Percentiles rank a stretch among this genome's conserved stretches.
These are phyloP conservation scores for Skeletonema grethae DNA, from an alignment of 108 stramenopile genomes.

Conservation along the genomic window DNA sequence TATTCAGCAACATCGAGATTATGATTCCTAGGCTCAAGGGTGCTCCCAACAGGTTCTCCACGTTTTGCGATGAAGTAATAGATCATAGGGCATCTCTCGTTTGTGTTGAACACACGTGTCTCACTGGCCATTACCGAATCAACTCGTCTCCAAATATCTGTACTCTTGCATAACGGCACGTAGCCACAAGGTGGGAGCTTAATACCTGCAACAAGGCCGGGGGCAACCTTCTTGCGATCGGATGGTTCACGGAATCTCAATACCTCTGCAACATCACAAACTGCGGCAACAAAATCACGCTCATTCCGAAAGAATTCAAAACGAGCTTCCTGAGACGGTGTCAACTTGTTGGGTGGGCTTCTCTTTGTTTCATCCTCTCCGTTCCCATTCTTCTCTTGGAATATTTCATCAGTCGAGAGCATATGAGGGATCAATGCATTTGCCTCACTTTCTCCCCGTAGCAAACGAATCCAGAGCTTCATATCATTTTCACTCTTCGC, in stretches of 20 bases:
- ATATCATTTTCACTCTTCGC: conserved; percentile 68
- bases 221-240: conserved; percentile 81
- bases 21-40: conserved; percentile 54
- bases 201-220: conserved; percentile 64
- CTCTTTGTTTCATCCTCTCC: conserved; percentile 45
- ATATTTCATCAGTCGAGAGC: conserved; percentile 52
- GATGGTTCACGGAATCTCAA: conserved; percentile 90
- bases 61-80: conserved; percentile 90
- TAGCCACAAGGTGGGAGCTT: conserved; percentile 87
- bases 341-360: conserved; percentile 53
- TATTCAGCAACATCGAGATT: conserved; percentile 95
- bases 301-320: conserved; percentile 93
- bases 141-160: conserved; percentile 89
- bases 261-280: conserved; percentile 95
- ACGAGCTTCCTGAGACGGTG: conserved; percentile 73
- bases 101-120: conserved; percentile 94
- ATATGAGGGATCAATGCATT: conserved; percentile 70
- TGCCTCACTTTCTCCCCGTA: conserved; percentile 72
- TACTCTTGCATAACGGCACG: conserved; percentile 90
- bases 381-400: conserved; percentile 46
- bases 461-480: conserved; percentile 67
- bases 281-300: conserved; percentile 87
- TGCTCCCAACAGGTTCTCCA: conserved; percentile 60
- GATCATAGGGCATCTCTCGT: conserved; percentile 93
- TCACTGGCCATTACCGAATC: conserved; percentile 76